Evolutionary conservation across 1,284 basidiomycete species (phyloP).

Genomic region (Heterobasidion irregulare): DNA sequence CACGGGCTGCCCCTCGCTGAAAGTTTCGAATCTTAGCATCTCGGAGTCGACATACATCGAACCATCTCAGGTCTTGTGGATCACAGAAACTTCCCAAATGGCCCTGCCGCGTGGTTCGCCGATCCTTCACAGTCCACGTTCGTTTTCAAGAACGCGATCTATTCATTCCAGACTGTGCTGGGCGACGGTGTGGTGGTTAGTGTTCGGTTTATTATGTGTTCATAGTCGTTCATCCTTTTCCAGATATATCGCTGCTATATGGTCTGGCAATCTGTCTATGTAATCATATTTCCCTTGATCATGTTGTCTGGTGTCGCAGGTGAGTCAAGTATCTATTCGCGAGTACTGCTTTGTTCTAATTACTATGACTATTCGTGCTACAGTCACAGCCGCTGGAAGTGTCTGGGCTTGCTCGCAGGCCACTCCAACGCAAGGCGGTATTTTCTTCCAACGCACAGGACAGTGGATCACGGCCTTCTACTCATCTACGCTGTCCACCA

Average conservation of each 20-base stretch:
- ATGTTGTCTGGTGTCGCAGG: constrained; percentile 17
- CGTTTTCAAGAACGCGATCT: constrained; percentile 20
- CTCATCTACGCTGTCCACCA: constrained; percentile 20
- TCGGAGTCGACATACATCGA: constrained; percentile 14
- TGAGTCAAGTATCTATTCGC: too few species aligned
- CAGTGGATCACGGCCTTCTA: constrained; percentile 24
- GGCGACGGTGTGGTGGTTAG: constrained; percentile 25
- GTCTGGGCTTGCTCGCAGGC: constrained; percentile 7
- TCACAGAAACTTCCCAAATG: constrained; percentile 7
- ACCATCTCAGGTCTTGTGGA: constrained; percentile 13
- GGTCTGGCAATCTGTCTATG: background rate
- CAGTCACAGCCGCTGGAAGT: constrained; percentile 11
- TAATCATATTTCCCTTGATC: constrained; percentile 13
- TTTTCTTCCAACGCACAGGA: constrained; percentile 15
- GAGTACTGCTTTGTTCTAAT: too few species aligned
- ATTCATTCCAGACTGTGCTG: constrained; percentile 23
- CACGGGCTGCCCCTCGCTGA: background rate
- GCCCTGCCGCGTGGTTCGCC: constrained; percentile 14
- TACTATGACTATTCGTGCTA: too few species aligned
- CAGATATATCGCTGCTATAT: constrained; percentile 18
- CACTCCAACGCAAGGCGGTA: constrained; percentile 4
- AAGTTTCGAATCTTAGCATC: constrained; percentile 12
- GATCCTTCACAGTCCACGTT: constrained; percentile 20
- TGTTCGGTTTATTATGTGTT: background rate
- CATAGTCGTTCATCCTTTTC: background rate